Evolutionary conservation across 75 land plant genomes (phyloP).

Genomic region (Adiantum capillusveneris): DNA sequence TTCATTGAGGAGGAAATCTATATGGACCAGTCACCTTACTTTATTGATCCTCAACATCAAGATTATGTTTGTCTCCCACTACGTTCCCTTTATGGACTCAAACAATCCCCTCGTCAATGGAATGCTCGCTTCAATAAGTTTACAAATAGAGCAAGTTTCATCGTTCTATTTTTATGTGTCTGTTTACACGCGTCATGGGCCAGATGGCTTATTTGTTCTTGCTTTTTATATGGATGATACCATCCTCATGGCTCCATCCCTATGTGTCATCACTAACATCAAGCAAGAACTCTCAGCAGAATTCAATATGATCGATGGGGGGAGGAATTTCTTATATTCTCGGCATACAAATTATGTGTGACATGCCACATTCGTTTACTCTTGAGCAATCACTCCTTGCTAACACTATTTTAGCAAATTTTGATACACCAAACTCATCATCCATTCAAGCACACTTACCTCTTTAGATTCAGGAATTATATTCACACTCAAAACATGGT

Average conservation of each 20-base stretch:
- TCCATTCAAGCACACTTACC: not conserved
- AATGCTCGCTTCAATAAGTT: too few species aligned
- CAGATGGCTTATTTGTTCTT: not conserved
- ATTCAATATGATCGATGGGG: too few species aligned
- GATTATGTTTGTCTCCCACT: constrained; percentile 1
- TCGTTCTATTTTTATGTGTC: not conserved
- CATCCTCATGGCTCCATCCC: too few species aligned
- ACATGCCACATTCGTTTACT: too few species aligned
- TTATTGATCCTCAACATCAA: not conserved
- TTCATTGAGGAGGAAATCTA: constrained; percentile 16
- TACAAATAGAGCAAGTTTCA: constrained; percentile 1
- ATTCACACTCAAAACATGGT: not conserved
- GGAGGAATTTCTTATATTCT: too few species aligned
- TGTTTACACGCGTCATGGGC: not conserved
- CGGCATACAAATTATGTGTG: too few species aligned
- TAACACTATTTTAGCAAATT: not conserved
- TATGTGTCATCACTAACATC: too few species aligned
- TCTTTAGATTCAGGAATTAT: not conserved
- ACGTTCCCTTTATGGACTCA: too few species aligned
- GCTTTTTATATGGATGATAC: too few species aligned
- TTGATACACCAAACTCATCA: not conserved
- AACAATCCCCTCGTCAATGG: too few species aligned
- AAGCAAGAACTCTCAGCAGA: too few species aligned
- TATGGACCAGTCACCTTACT: constrained; percentile 15
- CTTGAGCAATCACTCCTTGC: too few species aligned